A percentile compares a stretch with the other conserved stretches of the same genome.
phyloP scores from a whole-genome alignment of 2,329 filamentous ascomycete species.

The Colletotrichum costaricense region DNA sequence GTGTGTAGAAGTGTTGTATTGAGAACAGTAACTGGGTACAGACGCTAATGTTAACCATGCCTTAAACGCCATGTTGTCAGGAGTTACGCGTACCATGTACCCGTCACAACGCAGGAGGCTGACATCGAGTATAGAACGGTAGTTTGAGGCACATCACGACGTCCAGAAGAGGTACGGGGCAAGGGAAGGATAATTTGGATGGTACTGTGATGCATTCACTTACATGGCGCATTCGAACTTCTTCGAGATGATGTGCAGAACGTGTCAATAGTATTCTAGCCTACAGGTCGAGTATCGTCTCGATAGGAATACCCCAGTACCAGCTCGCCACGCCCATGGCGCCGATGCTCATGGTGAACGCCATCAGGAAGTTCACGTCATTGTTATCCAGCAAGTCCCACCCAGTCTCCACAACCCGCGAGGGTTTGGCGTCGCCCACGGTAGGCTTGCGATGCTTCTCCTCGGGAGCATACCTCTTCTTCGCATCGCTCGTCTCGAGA shows the following conservation, averaged over 20 bases:
- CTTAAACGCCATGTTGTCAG: too few species aligned
- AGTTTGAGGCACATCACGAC: neutral
- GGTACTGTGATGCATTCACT: neutral
- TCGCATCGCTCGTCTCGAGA: conserved; percentile 49
- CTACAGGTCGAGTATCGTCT: conserved; percentile 47
- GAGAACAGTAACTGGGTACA: too few species aligned
- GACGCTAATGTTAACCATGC: too few species aligned
- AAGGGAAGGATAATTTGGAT: neutral
- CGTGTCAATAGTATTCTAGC: neutral
- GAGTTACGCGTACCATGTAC: too few species aligned
- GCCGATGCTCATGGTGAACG: conserved; percentile 80
- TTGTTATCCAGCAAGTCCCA: conserved; percentile 91
- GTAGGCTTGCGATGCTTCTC: conserved; percentile 63
- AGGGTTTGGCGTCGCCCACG: conserved; percentile 68
- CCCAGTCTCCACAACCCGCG: conserved; percentile 73
- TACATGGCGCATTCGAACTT: neutral
- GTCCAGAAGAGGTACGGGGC: neutral
- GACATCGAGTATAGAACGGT: too few species aligned
- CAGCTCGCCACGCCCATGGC: conserved; percentile 75
- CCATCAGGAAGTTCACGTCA: conserved; percentile 94
- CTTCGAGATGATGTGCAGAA: neutral
- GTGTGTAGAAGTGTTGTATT: too few species aligned
- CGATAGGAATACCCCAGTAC: conserved; percentile 69
- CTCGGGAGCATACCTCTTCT: conserved; percentile 59
- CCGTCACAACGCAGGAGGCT: too few species aligned